These are phyloP conservation scores for Ajuga reptans DNA, from an alignment of 305 asterid species.

Conservation along the genomic window DNA sequence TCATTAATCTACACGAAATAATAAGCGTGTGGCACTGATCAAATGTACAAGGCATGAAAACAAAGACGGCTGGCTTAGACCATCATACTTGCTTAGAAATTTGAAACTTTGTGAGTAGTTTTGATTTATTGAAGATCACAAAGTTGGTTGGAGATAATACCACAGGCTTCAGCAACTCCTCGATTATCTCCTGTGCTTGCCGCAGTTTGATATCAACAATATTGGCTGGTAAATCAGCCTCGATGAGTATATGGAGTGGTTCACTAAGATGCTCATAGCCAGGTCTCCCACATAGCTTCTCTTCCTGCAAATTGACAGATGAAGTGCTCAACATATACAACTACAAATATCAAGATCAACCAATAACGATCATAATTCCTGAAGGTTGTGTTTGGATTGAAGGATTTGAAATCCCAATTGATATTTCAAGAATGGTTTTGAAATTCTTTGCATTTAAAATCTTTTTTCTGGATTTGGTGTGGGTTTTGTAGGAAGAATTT, in stretches of 20 bases:
- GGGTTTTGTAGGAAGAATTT: no score
- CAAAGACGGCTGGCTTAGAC: not conserved
- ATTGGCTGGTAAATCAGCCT: slow-evolving; percentile 77
- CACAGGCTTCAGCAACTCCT: slow-evolving; percentile 82
- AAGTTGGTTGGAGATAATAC: slow-evolving; percentile 28
- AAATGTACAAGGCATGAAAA: no score
- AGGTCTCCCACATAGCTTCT: slow-evolving; percentile 66
- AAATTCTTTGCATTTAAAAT: no score
- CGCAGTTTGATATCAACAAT: slow-evolving; percentile 57
- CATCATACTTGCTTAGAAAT: not conserved
- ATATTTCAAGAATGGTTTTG: no score
- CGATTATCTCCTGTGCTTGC: slow-evolving; percentile 74
- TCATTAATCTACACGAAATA: not conserved
- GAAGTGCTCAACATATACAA: not conserved
- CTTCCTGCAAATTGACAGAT: slow-evolving; percentile 50
- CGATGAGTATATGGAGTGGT: slow-evolving; percentile 71
- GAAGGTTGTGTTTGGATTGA: not conserved
- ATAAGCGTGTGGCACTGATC: not conserved
- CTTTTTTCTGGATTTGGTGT: no score
- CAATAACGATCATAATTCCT: not conserved
- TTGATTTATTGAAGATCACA: not conserved
- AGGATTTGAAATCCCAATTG: no score
- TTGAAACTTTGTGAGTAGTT: not conserved
- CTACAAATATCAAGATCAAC: not conserved
- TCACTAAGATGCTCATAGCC: slow-evolving; percentile 86